Conservation (phyloP, 164 flowering plant genomes). For the Vitis riparia region DNA sequence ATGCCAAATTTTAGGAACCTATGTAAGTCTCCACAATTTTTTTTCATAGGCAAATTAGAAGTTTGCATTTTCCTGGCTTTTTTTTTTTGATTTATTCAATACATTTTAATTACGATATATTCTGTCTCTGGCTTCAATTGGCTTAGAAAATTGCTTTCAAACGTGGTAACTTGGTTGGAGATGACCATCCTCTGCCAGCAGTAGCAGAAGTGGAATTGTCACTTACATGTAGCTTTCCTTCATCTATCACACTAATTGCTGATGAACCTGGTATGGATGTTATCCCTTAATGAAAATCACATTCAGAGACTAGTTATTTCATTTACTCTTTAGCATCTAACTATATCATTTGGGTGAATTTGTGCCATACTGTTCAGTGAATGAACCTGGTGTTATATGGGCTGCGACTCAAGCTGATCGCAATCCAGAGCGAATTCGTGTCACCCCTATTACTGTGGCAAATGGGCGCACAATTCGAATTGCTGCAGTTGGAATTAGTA, state of each 20-base stretch:
- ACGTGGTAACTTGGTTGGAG: conserved; percentile 87
- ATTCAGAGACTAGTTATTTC: background rate
- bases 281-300: background rate
- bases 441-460: conserved; percentile 71
- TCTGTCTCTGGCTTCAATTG: conserved; percentile 11
- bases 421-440: conserved; percentile 47
- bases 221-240: conserved; percentile 67
- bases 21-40: conserved; percentile 40
- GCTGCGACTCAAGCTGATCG: conserved; percentile 65
- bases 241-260: conserved; percentile 67
- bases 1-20: conserved; percentile 60
- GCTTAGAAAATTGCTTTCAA: conserved; percentile 66
- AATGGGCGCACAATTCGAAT: conserved; percentile 80
- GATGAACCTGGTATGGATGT: conserved; percentile 70
- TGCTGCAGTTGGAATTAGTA: conserved; percentile 80
- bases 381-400: conserved; percentile 44
- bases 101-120: background rate
- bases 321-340: no score
- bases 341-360: no score
- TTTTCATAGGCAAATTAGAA: no score
- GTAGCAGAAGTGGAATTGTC: conserved; percentile 53
- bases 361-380: conserved; percentile 40
- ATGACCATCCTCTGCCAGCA: conserved; percentile 72
- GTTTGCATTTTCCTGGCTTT: no score
- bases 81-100: background rate